phyloP scores from a whole-genome alignment of 2,329 filamentous ascomycete genomes.

The Ophiostoma sp. region DNA sequence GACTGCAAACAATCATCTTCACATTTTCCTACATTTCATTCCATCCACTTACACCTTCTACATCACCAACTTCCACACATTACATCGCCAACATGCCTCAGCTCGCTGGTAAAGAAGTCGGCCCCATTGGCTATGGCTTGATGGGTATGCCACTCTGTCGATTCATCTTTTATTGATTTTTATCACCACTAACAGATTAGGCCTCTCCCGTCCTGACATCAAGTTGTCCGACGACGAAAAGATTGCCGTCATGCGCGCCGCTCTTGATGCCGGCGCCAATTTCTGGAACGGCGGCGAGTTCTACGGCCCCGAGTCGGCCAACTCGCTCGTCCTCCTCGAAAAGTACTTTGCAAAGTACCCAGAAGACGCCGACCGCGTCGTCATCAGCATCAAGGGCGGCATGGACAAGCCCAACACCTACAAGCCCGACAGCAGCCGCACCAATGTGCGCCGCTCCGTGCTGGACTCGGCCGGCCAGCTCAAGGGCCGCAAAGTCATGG shows the following conservation, averaged over 20 bases:
- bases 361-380: slow-evolving; percentile 61
- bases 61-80: neutral
- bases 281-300: slow-evolving; percentile 66
- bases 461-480: slow-evolving; percentile 55
- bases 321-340: slow-evolving; percentile 59
- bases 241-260: slow-evolving; percentile 56
- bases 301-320: slow-evolving; percentile 61
- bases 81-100: slow-evolving; percentile 33
- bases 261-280: slow-evolving; percentile 46
- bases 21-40: neutral
- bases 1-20: neutral
- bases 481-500: slow-evolving; percentile 56
- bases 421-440: slow-evolving; percentile 52
- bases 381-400: slow-evolving; percentile 64
- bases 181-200: slow-evolving; percentile 32
- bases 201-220: slow-evolving; percentile 45
- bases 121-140: slow-evolving; percentile 36
- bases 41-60: neutral
- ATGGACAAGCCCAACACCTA: slow-evolving; percentile 30
- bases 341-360: slow-evolving; percentile 65
- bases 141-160: slow-evolving; percentile 32
- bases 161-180: neutral
- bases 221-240: slow-evolving; percentile 48
- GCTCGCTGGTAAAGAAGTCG: slow-evolving; percentile 35
- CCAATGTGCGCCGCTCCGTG: slow-evolving; percentile 56